A percentile compares a stretch with the other conserved stretches of the same genome.
These are phyloP conservation scores for Dipodascus albidus DNA, from an alignment of 805 yeast species.

Conservation along the genomic window DNA sequence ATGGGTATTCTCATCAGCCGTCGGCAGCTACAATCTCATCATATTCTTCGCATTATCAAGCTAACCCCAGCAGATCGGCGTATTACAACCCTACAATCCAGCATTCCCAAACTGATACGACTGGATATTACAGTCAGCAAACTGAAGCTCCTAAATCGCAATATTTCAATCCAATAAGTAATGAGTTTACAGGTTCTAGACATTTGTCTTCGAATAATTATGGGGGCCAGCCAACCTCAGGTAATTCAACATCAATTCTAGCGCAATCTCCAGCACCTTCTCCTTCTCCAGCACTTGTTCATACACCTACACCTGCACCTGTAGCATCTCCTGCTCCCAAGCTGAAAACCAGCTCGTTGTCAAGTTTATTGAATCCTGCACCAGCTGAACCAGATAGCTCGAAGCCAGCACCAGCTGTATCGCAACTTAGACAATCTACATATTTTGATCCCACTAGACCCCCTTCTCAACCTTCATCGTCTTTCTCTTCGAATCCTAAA, in stretches of 20 bases:
- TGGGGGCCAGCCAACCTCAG: background rate
- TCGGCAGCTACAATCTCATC: background rate
- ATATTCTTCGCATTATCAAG: background rate
- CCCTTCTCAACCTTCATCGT: background rate
- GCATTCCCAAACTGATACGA: background rate
- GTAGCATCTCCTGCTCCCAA: background rate
- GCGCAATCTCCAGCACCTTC: background rate
- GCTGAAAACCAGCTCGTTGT: background rate
- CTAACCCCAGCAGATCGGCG: background rate
- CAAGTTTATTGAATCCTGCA: slow-evolving; percentile 1
- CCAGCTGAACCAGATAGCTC: background rate
- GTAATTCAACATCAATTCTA: background rate
- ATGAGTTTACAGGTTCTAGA: background rate
- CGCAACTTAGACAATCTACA: background rate
- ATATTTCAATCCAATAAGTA: background rate
- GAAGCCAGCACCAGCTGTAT: background rate
- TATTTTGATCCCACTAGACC: background rate
- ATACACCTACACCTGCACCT: background rate
- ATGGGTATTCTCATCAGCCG: background rate
- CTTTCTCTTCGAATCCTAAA: background rate
- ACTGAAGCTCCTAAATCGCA: background rate
- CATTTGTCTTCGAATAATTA: background rate
- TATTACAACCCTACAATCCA: background rate
- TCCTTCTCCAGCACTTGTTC: background rate
- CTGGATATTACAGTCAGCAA: background rate